Evolutionary conservation across 805 yeast species (phyloP).

Genomic region (Candida loeiensis): DNA sequence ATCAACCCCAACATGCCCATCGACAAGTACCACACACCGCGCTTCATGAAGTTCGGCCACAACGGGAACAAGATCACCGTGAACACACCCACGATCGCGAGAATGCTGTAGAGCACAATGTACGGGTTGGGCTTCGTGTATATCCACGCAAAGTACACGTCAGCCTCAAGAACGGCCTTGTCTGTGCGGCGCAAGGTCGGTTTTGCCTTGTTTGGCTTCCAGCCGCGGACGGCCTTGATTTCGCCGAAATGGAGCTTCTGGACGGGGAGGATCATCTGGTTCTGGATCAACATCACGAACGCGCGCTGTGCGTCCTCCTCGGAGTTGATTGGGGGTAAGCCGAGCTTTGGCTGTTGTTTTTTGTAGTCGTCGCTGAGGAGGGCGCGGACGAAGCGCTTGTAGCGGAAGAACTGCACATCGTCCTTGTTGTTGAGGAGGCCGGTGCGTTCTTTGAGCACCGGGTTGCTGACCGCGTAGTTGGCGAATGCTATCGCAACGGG

Average conservation of each 20-base stretch:
- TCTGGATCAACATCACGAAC: constrained; percentile 65
- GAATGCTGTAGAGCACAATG: constrained; percentile 57
- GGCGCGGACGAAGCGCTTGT: constrained; percentile 79
- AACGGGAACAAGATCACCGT: constrained; percentile 78
- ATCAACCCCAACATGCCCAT: constrained; percentile 71
- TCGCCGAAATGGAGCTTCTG: constrained; percentile 67
- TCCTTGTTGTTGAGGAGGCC: constrained; percentile 68
- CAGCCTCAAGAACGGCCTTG: constrained; percentile 58
- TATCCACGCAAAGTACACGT: constrained; percentile 81
- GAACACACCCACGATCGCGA: constrained; percentile 63
- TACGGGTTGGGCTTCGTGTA: constrained; percentile 69
- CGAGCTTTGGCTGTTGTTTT: constrained; percentile 40
- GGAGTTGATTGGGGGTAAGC: constrained; percentile 41
- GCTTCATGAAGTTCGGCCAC: constrained; percentile 90
- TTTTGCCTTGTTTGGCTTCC: constrained; percentile 57
- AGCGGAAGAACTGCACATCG: constrained; percentile 81
- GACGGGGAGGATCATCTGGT: constrained; percentile 73
- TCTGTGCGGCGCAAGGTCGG: constrained; percentile 58
- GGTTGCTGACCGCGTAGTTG: constrained; percentile 60
- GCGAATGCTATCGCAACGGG: constrained; percentile 71
- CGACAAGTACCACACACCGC: constrained; percentile 87
- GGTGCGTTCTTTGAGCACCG: constrained; percentile 70
- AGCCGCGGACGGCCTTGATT: constrained; percentile 49
- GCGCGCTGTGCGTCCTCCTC: constrained; percentile 57
- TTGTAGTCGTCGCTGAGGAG: constrained; percentile 70